phyloP scores from a whole-genome alignment of 352 stramenopile genomes.

The Globisporangium paddicum region DNA sequence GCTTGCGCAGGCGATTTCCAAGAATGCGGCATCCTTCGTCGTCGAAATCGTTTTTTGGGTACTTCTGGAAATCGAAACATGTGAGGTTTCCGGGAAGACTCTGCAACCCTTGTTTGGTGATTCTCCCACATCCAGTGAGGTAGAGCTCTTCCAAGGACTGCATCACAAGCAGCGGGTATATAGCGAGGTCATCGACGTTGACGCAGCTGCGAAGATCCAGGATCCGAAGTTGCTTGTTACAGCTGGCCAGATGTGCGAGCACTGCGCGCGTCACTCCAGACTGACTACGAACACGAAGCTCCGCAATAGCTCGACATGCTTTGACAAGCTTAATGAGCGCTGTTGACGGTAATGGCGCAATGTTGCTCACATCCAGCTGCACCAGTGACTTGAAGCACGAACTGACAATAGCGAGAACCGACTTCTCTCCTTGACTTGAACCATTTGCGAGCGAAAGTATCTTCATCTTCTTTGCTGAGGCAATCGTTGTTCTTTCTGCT shows the following conservation, averaged over 20 bases:
- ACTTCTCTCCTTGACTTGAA: constrained; percentile 22
- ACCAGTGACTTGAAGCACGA: constrained; percentile 25
- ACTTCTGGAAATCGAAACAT: constrained; percentile 28
- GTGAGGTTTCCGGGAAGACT: constrained; percentile 40
- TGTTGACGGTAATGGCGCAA: constrained; percentile 18
- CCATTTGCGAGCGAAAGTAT: constrained; percentile 23
- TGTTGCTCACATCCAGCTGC: constrained; percentile 33
- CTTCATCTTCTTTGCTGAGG: constrained; percentile 21
- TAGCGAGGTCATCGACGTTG: constrained; percentile 46
- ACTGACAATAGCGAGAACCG: constrained; percentile 25
- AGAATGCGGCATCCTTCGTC: constrained; percentile 27
- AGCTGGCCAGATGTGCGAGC: constrained; percentile 42
- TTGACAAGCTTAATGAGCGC: constrained; percentile 39
- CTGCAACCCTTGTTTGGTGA: constrained; percentile 33
- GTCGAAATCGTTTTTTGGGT: constrained; percentile 14
- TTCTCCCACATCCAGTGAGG: constrained; percentile 28
- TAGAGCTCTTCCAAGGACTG: constrained; percentile 41
- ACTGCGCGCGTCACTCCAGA: constrained; percentile 35
- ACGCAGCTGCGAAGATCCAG: constrained; percentile 53
- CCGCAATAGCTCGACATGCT: constrained; percentile 16
- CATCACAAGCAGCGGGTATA: constrained; percentile 64
- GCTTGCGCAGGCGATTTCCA: constrained; percentile 16
- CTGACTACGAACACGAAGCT: constrained; percentile 34
- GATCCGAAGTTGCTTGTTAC: constrained; percentile 46
- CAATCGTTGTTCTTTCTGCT: background rate